These are phyloP conservation scores for Penicillium sp. DNA, from an alignment of 2,329 filamentous ascomycete genomes.

Conservation along the genomic window DNA sequence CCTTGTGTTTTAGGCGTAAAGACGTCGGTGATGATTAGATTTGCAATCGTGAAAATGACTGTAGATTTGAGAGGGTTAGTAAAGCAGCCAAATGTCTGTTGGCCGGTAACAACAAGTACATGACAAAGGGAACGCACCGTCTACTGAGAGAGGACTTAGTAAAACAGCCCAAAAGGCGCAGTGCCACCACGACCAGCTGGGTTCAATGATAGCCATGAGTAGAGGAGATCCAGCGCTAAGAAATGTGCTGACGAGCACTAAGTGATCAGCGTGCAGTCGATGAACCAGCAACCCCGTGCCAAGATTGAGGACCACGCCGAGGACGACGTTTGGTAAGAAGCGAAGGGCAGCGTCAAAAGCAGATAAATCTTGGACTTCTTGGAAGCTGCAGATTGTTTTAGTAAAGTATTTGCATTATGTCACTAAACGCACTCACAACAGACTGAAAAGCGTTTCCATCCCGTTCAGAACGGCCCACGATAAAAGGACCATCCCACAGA, in stretches of 20 bases:
- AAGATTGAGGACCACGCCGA: constrained; percentile 42
- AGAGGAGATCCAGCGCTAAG: constrained; percentile 42
- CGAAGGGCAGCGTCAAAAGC: constrained; percentile 49
- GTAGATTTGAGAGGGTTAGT: neutral
- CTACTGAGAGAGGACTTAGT: constrained; percentile 46
- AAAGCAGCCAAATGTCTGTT: neutral
- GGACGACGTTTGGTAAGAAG: constrained; percentile 48
- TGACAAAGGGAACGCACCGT: constrained; percentile 25
- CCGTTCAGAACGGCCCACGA: constrained; percentile 49
- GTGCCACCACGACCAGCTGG: constrained; percentile 50
- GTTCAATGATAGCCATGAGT: constrained; percentile 49
- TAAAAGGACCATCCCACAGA: constrained; percentile 54
- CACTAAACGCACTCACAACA: constrained; percentile 45
- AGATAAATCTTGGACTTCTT: constrained; percentile 50
- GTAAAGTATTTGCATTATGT: neutral
- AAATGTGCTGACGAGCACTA: constrained; percentile 40
- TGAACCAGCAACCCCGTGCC: constrained; percentile 50
- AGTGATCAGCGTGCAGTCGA: constrained; percentile 44
- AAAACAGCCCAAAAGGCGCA: constrained; percentile 46
- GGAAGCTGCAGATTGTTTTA: constrained; percentile 44
- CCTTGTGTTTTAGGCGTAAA: constrained; percentile 60
- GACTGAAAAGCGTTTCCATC: constrained; percentile 50
- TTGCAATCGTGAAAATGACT: constrained; percentile 57
- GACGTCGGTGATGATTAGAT: constrained; percentile 54
- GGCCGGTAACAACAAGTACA: neutral